phyloP scores from a whole-genome alignment of 257 asterid species.

The Buddleja alternifolia region DNA sequence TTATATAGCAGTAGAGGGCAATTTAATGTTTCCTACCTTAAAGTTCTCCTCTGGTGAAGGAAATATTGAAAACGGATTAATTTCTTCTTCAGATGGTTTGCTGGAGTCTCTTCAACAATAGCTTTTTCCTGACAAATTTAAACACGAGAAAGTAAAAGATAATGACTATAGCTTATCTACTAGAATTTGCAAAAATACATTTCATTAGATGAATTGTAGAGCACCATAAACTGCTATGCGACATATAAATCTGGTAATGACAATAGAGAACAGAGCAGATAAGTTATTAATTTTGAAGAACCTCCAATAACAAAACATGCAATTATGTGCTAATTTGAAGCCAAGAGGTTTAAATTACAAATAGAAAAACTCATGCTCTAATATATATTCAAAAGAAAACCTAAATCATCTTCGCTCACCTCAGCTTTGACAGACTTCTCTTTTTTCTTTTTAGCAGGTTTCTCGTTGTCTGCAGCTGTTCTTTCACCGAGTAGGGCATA shows the following conservation, averaged over 20 bases:
- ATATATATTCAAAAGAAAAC: slow-evolving; percentile 8
- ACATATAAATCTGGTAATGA: slow-evolving; percentile 15
- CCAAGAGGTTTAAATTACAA: neutral
- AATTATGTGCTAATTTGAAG: neutral
- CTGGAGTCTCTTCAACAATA: slow-evolving; percentile 55
- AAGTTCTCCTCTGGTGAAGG: slow-evolving; percentile 85
- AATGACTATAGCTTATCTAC: slow-evolving; percentile 1
- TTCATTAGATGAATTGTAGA: neutral
- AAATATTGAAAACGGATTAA: slow-evolving; percentile 77
- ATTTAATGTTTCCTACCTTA: slow-evolving; percentile 50
- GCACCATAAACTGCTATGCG: slow-evolving; percentile 1
- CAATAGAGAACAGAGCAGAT: neutral
- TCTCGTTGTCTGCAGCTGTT: slow-evolving; percentile 68
- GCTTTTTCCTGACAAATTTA: slow-evolving; percentile 58
- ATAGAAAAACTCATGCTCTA: slow-evolving; percentile 3
- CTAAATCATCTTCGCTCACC: slow-evolving; percentile 35
- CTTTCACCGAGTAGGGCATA: slow-evolving; percentile 61
- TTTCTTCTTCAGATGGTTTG: slow-evolving; percentile 79
- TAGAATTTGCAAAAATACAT: slow-evolving; percentile 1
- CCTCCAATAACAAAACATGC: neutral
- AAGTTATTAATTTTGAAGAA: slow-evolving; percentile 5
- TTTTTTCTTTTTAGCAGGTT: slow-evolving; percentile 67
- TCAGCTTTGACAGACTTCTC: slow-evolving; percentile 61
- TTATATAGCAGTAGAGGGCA: neutral
- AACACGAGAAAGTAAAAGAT: slow-evolving; percentile 20